A percentile compares a stretch with the other conserved stretches of the same genome.
Conservation (phyloP, 495 filamentous ascomycete genomes). For the Penicillium soppii region DNA sequence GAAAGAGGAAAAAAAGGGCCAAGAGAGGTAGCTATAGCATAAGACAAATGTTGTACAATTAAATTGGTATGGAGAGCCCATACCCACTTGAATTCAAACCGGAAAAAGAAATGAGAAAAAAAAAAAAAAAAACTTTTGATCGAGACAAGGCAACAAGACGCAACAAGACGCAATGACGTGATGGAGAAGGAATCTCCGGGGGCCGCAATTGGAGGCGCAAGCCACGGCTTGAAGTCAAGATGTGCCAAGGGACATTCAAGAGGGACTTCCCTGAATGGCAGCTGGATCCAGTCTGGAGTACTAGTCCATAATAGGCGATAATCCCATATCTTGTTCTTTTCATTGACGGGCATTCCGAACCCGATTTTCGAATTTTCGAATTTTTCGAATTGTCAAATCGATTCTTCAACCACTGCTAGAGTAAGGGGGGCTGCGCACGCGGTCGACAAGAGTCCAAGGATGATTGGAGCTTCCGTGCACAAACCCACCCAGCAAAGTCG, state of each 20-base stretch:
- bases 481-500: neutral
- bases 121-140: conserved; percentile 14
- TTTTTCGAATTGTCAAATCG: neutral
- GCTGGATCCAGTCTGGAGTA: neutral
- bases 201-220: conserved; percentile 1
- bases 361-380: neutral
- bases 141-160: neutral
- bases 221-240: conserved; percentile 1
- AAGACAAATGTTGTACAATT: no score
- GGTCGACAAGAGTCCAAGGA: neutral
- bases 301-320: neutral
- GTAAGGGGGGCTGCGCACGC: neutral
- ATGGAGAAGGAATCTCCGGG: neutral
- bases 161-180: conserved; percentile 1
- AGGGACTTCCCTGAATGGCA: neutral
- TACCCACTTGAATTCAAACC: neutral
- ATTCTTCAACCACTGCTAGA: no score
- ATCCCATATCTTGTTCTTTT: neutral
- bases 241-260: conserved; percentile 1
- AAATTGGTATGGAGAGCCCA: neutral
- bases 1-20: conserved; percentile 1
- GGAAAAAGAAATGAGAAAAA: conserved; percentile 3
- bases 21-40: conserved; percentile 4
- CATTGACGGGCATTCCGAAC: neutral
- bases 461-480: neutral